These are phyloP conservation scores for Daldinia loculata DNA, from an alignment of 495 filamentous ascomycete species.

Conservation along the genomic window DNA sequence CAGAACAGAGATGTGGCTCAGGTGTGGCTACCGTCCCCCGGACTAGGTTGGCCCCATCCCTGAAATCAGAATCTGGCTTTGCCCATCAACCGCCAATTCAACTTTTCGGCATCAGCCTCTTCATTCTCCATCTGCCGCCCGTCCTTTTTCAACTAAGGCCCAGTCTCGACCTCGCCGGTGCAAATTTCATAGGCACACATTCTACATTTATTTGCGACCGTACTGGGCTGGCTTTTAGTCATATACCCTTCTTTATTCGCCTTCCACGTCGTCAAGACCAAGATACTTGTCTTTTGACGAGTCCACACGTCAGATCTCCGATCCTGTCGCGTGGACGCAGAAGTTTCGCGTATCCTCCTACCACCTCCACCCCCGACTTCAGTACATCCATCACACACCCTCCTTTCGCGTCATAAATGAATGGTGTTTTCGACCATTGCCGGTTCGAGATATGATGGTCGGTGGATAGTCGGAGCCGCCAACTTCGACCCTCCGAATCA, in stretches of 20 bases:
- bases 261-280: constrained; percentile 17
- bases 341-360: constrained; percentile 46
- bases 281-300: constrained; percentile 35
- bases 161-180: constrained; percentile 22
- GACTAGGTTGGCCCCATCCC: constrained; percentile 44
- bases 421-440: constrained; percentile 52
- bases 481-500: constrained; percentile 66
- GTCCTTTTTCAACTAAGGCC: constrained; percentile 32
- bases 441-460: constrained; percentile 63
- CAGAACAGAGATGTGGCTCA: constrained; percentile 32
- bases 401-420: constrained; percentile 43
- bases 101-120: constrained; percentile 46
- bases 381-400: constrained; percentile 26
- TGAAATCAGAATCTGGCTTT: constrained; percentile 46
- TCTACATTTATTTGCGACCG: constrained; percentile 30
- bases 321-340: constrained; percentile 52
- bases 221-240: constrained; percentile 27
- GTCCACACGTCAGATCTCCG: constrained; percentile 50
- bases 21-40: constrained; percentile 29
- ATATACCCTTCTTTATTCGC: constrained; percentile 2
- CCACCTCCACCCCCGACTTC: constrained; percentile 20
- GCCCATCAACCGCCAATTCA: constrained; percentile 47
- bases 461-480: constrained; percentile 58
- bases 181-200: constrained; percentile 13
- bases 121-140: constrained; percentile 41